Conservation (phyloP, 2,329 filamentous ascomycete species). For the Paracoccidioides lutzii region DNA sequence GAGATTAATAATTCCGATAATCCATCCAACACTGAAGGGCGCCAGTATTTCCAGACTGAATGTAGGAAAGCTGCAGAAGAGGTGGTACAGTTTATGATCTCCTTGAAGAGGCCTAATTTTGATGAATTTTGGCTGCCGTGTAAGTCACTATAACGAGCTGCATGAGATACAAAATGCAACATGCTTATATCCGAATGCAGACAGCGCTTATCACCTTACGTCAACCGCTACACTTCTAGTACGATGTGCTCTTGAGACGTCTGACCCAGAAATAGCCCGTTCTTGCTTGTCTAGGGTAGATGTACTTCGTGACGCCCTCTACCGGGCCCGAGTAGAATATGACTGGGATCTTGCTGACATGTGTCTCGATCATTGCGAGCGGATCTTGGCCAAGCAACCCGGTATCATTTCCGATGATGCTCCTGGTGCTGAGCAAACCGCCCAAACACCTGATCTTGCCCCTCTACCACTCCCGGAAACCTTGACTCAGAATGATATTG, state of each 20-base stretch:
- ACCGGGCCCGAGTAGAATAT: slow-evolving; percentile 36
- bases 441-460: slow-evolving; percentile 16
- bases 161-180: not conserved
- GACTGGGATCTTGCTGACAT: slow-evolving; percentile 45
- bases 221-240: slow-evolving; percentile 42
- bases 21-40: slow-evolving; percentile 34
- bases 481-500: slow-evolving; percentile 33
- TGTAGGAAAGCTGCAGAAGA: slow-evolving; percentile 32
- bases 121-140: slow-evolving; percentile 42
- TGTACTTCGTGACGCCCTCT: slow-evolving; percentile 35
- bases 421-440: slow-evolving; percentile 1
- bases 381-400: slow-evolving; percentile 30
- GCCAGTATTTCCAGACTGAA: slow-evolving; percentile 37
- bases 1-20: slow-evolving; percentile 31
- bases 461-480: slow-evolving; percentile 31
- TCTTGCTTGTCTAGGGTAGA: slow-evolving; percentile 37
- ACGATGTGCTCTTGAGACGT: slow-evolving; percentile 40
- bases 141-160: slow-evolving; percentile 15
- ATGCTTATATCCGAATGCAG: slow-evolving; percentile 12
- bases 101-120: slow-evolving; percentile 35
- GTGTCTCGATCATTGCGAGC: slow-evolving; percentile 39
- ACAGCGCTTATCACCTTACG: slow-evolving; percentile 41
- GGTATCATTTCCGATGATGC: slow-evolving; percentile 13
- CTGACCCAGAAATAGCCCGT: slow-evolving; percentile 33
- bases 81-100: slow-evolving; percentile 39